Evolutionary conservation across 768 basidiomycete genomes (phyloP), one percentile per base, ranked within the genome.

Genomic region (Trametes maxima): DNA sequence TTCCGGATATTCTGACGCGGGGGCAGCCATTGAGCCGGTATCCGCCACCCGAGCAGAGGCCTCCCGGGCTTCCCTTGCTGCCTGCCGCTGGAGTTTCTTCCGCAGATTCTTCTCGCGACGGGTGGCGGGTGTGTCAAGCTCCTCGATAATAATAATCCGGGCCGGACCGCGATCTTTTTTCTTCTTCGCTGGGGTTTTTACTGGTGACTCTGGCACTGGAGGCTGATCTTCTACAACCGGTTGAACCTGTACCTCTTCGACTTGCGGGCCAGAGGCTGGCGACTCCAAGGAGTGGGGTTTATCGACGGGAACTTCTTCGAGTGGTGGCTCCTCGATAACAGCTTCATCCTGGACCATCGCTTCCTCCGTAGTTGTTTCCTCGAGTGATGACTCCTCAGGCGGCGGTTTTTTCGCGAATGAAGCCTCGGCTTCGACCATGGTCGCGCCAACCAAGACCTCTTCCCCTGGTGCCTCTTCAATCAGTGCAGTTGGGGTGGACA

Each of bases 111-210:
- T 89, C 72, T 84, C 79, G 51, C 82, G 79, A 4, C 89, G 83
- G 42, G 82, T 86, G 3, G 81, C 81, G 37, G 89, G 89, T 5
- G 90, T 87, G 67, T 90, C 90, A 22, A 91, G 77, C 60, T 85
- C 83, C 68, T 92, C 89, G 57, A 91, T 82, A 56, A 89, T 81
- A 48, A 87, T 78, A 58, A 74, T 78, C n/a, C 82, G 81, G 45
- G 76, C 75, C n/a, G 80, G 74, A 8, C 70, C 60, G 44, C 71
- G 64, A 67, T 72, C 43, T 62, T 66, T 59, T 16, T 63, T 47
- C 33, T 54, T 39, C 45, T 60, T 33, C 46, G 52, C 45, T 7
- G 44, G 43, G 11, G 44, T 25, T 17, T 47, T 33, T 17, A 51
- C 56, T 2, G 48, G 44, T 10, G 16, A 16, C 16, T 37, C 43